Percentiles rank a stretch among this genome's conserved stretches.
Evolutionary conservation across 768 basidiomycete species (phyloP).

Genomic region (Asterophora parasitica): DNA sequence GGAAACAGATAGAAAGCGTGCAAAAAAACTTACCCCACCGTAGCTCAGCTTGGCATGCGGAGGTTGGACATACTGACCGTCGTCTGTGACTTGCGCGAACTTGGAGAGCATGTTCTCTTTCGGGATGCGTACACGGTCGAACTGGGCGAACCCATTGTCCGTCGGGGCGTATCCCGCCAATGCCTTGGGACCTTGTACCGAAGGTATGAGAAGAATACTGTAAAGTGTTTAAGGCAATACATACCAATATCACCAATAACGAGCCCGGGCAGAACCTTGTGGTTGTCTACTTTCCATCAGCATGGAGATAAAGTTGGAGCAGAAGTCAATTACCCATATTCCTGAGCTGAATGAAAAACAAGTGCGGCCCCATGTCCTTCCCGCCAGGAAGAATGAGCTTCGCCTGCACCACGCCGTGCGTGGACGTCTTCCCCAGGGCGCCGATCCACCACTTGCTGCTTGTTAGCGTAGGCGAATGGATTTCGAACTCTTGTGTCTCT

Average conservation of each 20-base stretch:
- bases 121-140: slow-evolving; percentile 62
- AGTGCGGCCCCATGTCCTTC: slow-evolving; percentile 62
- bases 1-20: background rate
- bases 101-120: slow-evolving; percentile 70
- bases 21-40: slow-evolving; percentile 51
- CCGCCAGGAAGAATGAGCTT: slow-evolving; percentile 61
- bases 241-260: slow-evolving; percentile 66
- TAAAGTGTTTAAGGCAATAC: background rate
- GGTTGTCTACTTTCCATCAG: slow-evolving; percentile 41
- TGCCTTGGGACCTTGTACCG: slow-evolving; percentile 52
- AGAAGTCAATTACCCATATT: slow-evolving; percentile 40
- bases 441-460: slow-evolving; percentile 86
- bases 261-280: slow-evolving; percentile 56
- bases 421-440: slow-evolving; percentile 63
- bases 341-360: slow-evolving; percentile 70
- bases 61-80: slow-evolving; percentile 59
- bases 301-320: background rate
- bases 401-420: slow-evolving; percentile 74
- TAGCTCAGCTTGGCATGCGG: slow-evolving; percentile 73
- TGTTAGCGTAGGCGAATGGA: slow-evolving; percentile 70
- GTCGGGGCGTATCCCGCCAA: slow-evolving; percentile 40
- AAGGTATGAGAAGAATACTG: background rate
- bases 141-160: slow-evolving; percentile 69
- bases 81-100: slow-evolving; percentile 65
- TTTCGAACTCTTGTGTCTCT: slow-evolving; percentile 62